Evolutionary conservation across 129 eudicot species (phyloP).

Genomic region (Mikania micrantha): DNA sequence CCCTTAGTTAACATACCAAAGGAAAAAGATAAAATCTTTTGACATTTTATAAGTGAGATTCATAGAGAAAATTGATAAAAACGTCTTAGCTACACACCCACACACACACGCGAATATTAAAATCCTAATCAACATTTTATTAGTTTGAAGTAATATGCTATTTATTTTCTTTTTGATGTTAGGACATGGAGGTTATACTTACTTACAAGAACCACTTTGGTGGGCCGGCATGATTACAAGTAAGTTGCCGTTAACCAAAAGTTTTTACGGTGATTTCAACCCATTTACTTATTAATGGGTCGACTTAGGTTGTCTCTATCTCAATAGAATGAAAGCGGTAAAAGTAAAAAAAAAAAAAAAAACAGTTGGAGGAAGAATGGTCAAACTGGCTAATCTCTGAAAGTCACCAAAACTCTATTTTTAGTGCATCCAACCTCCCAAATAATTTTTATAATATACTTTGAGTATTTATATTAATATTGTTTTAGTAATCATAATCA

Average conservation of each 20-base stretch:
- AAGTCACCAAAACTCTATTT: not conserved
- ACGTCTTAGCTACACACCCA: not conserved
- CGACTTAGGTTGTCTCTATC: not conserved
- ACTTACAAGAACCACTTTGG: conserved; percentile 86
- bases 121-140: not conserved
- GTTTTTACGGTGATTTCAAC: not conserved
- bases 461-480: not conserved
- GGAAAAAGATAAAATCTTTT: not conserved
- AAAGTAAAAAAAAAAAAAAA: not conserved
- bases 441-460: not conserved
- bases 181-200: conserved; percentile 73
- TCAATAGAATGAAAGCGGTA: not conserved
- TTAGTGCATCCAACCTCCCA: not conserved
- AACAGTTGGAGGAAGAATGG: not conserved
- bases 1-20: not conserved
- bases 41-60: not conserved
- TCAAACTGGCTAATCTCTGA: not conserved
- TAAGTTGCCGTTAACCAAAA: conserved; percentile 23
- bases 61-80: not conserved
- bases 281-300: not conserved
- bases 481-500: not conserved
- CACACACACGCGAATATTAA: not conserved
- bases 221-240: conserved; percentile 87
- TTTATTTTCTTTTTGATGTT: not conserved
- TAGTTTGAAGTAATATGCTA: not conserved